Conservation (phyloP, 345 rosid genomes). For the Brassica rapa region DNA sequence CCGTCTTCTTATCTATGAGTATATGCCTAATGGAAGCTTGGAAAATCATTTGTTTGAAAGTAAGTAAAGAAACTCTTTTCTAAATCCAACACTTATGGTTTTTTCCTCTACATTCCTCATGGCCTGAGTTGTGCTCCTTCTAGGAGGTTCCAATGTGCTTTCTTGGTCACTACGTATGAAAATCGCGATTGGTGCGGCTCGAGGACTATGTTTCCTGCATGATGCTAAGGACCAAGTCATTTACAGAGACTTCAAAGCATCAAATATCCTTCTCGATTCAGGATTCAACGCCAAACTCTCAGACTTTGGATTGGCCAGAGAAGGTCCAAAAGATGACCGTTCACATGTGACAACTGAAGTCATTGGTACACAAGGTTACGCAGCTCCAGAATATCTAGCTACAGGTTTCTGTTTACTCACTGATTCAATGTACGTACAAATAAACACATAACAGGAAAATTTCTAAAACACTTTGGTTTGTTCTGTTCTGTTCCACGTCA, state of each 20-base stretch:
- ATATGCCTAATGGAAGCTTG: constrained; percentile 75
- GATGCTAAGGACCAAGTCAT: constrained; percentile 68
- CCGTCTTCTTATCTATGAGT: constrained; percentile 82
- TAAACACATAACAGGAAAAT: not conserved
- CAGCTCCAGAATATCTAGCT: constrained; percentile 91
- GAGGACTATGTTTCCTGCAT: constrained; percentile 73
- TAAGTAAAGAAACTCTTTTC: constrained; percentile 36
- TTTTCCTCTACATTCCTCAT: not conserved
- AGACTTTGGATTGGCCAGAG: constrained; percentile 94
- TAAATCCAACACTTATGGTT: not conserved
- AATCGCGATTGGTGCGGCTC: constrained; percentile 73
- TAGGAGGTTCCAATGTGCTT: constrained; percentile 42
- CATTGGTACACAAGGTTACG: constrained; percentile 86
- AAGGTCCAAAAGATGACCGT: constrained; percentile 85
- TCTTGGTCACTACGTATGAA: constrained; percentile 70
- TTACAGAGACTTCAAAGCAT: constrained; percentile 81
- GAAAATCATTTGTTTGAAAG: constrained; percentile 70
- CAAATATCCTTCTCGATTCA: constrained; percentile 76
- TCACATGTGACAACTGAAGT: constrained; percentile 91
- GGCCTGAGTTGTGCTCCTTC: not conserved
- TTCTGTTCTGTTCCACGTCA: constrained; percentile 34
- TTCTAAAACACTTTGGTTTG: not conserved
- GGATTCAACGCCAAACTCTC: constrained; percentile 81
- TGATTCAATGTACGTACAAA: not conserved
- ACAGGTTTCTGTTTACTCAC: constrained; percentile 53